Base-by-base conservation (phyloP, 441 rosid genomes). In the Viola pubescens region DNA sequence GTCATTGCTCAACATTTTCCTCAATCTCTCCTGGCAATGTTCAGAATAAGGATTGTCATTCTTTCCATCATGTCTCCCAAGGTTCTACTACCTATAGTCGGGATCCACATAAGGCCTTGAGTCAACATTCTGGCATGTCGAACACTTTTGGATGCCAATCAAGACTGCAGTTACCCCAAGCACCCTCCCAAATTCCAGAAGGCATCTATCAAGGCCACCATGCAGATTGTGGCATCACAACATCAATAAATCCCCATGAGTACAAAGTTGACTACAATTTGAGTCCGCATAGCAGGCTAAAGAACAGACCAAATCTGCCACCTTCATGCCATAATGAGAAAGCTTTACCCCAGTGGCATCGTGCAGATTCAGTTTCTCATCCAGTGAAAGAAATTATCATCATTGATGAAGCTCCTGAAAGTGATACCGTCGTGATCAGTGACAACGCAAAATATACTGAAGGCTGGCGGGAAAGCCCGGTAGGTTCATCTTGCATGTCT, bases 351-450 rank as follows among this genome's bases (percentile, higher is more conserved):
- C 50, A 48, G 54, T 55, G 43, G 49, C 67, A 61, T 50, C 67
- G 4, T 40, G 66, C 59, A 37, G 75, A 56, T 58, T 59, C 68
- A 52, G 39, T 72, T 19, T 6, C 48, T 56, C 62, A 62, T 68
- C 62, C 70, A 34, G 48, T 37, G n/a, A 81, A 73, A 70, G 87
- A 81, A 70, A 59, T 80, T 54, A 77, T 81, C 42, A 62, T 81
- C 70, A 78, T 81, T 9, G 89, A 86, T 38, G 89, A 83, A 73
- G 65, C 58, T 58, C 67, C 81, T 42, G 82, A 80, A 58, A 69
- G 58, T 52, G 85, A 75, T 61, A 64, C 64, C 9, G 48, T 5
- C 26, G 38, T 53, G 58, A 42, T 53, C 5, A 41, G 41, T 37
- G 71, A 64, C 55, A 55, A 47, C 34, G 60, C 52, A n/a, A 69